phyloP scores from a whole-genome alignment of 495 filamentous ascomycete genomes.

The Beverwykella pulmonaria region DNA sequence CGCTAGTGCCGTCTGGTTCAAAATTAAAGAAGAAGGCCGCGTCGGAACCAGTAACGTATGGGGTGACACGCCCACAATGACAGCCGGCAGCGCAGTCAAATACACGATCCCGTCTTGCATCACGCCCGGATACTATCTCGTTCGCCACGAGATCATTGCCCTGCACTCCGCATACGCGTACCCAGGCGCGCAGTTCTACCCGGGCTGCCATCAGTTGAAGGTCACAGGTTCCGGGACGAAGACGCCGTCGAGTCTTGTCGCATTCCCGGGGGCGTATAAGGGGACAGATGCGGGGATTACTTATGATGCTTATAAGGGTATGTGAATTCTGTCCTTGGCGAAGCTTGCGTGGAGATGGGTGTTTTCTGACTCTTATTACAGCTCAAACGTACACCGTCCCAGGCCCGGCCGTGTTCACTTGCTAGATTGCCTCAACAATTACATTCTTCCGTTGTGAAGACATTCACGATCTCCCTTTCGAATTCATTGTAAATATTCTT shows the following conservation, averaged over 20 bases:
- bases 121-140: constrained; percentile 34
- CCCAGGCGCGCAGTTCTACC: constrained; percentile 35
- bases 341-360: no score
- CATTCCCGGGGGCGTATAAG: constrained; percentile 35
- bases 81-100: constrained; percentile 3
- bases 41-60: constrained; percentile 39
- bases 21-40: constrained; percentile 33
- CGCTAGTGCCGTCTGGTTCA: constrained; percentile 51
- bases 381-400: constrained; percentile 3
- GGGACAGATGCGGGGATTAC: constrained; percentile 25
- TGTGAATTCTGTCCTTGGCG: not conserved
- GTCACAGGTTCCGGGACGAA: constrained; percentile 26
- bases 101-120: constrained; percentile 31
- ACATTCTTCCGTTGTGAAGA: not conserved
- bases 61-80: constrained; percentile 45
- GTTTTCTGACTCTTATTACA: not conserved
- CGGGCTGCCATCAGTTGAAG: constrained; percentile 36
- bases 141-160: constrained; percentile 38
- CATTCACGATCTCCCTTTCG: not conserved
- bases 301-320: constrained; percentile 34
- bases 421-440: constrained; percentile 1
- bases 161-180: constrained; percentile 30
- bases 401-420: constrained; percentile 4
- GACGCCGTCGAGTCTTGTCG: constrained; percentile 17
- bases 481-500: constrained; percentile 1